phyloP scores from a whole-genome alignment of 148 eudicot species.

The Chenopodium suecicum region DNA sequence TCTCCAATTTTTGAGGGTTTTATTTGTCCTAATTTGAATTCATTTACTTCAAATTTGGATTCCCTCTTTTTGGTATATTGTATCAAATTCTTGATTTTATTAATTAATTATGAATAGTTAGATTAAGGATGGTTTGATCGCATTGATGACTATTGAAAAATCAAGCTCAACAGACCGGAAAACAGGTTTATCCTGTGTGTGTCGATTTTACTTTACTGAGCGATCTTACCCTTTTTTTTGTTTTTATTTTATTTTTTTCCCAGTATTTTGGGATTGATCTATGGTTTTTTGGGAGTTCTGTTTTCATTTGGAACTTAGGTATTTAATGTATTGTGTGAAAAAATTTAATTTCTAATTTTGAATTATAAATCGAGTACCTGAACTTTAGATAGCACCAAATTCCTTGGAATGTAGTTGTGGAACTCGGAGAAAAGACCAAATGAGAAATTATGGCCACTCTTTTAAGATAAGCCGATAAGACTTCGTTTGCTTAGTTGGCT shows the following conservation, averaged over 20 bases:
- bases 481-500: too few relatives aligned
- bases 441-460: too few relatives aligned
- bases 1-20: constrained; percentile 15
- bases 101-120: too few relatives aligned
- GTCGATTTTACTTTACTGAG: constrained; percentile 22
- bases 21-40: constrained; percentile 14
- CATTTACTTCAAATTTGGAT: constrained; percentile 9
- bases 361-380: too few relatives aligned
- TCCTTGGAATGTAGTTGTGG: too few relatives aligned
- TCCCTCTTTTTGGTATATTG: constrained; percentile 22
- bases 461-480: too few relatives aligned
- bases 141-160: constrained; percentile 55
- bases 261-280: background rate
- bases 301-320: too few relatives aligned
- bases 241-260: background rate
- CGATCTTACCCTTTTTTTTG: background rate
- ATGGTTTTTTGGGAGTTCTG: too few relatives aligned
- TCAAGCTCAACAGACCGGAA: constrained; percentile 95
- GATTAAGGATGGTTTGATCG: constrained; percentile 13
- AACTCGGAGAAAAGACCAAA: too few relatives aligned
- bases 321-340: too few relatives aligned
- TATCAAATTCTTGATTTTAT: background rate
- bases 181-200: constrained; percentile 32
- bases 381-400: too few relatives aligned
- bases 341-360: too few relatives aligned